Conservation (phyloP, 805 yeast species). For the Starmerella kuoi region DNA sequence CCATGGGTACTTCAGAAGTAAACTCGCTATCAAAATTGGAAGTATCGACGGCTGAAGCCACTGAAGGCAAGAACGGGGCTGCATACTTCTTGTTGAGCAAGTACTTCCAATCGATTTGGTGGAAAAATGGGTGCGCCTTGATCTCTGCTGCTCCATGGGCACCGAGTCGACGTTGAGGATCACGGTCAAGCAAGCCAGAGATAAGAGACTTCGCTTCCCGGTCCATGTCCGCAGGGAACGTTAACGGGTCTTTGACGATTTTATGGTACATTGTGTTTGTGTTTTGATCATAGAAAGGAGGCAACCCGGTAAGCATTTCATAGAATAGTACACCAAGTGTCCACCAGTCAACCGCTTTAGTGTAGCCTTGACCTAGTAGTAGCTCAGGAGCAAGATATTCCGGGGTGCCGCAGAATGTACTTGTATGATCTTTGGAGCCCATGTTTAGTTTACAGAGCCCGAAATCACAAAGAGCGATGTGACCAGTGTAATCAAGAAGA, state of each 20-base stretch:
- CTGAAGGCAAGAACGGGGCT: constrained; percentile 92
- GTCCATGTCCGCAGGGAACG: constrained; percentile 80
- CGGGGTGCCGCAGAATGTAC: constrained; percentile 96
- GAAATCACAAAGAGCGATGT: constrained; percentile 93
- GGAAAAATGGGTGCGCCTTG: constrained; percentile 72
- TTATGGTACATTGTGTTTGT: constrained; percentile 87
- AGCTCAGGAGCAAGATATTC: constrained; percentile 95
- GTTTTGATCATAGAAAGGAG: constrained; percentile 94
- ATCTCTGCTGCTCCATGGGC: constrained; percentile 73
- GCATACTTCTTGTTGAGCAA: constrained; percentile 74
- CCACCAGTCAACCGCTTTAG: constrained; percentile 98
- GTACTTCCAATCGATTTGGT: constrained; percentile 81
- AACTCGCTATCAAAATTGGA: constrained; percentile 81
- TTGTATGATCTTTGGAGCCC: constrained; percentile 73
- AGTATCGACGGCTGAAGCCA: constrained; percentile 73
- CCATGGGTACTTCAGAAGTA: constrained; percentile 85
- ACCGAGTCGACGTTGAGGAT: constrained; percentile 70
- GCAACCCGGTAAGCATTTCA: constrained; percentile 94
- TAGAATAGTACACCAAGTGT: constrained; percentile 85
- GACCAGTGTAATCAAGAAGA: constrained; percentile 88
- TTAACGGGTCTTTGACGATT: constrained; percentile 76
- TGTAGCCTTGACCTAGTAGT: constrained; percentile 81
- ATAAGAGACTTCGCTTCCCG: constrained; percentile 74
- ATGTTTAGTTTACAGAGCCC: constrained; percentile 93
- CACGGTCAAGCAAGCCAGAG: constrained; percentile 64